Conservation (phyloP, 2,329 filamentous ascomycete species). For the Aspergillus fischeri region DNA sequence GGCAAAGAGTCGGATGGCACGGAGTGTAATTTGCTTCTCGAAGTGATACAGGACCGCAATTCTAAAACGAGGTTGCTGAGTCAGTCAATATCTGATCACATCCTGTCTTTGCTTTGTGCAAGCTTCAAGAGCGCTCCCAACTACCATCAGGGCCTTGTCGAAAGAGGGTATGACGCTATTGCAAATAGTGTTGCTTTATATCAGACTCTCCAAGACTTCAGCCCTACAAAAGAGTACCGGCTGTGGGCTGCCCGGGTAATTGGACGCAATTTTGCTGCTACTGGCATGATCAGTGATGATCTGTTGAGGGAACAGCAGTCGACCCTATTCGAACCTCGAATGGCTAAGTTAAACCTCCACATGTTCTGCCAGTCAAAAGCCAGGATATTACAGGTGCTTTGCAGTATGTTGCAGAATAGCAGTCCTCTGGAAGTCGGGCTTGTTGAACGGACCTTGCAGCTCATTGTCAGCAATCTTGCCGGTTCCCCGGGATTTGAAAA, state of each 20-base stretch:
- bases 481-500: slow-evolving; percentile 27
- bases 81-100: slow-evolving; percentile 55
- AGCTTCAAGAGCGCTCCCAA: slow-evolving; percentile 64
- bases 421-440: slow-evolving; percentile 46
- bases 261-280: slow-evolving; percentile 76
- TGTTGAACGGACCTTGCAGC: slow-evolving; percentile 43
- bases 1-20: slow-evolving; percentile 67
- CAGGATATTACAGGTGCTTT: slow-evolving; percentile 59
- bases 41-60: slow-evolving; percentile 70
- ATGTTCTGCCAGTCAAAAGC: slow-evolving; percentile 51
- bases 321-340: slow-evolving; percentile 17
- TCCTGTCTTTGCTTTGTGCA: slow-evolving; percentile 57
- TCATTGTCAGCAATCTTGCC: slow-evolving; percentile 36
- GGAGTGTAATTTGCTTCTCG: slow-evolving; percentile 72
- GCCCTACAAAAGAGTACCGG: slow-evolving; percentile 65
- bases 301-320: slow-evolving; percentile 42
- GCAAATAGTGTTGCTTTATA: slow-evolving; percentile 65
- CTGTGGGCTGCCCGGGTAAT: slow-evolving; percentile 83
- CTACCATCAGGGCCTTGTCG: slow-evolving; percentile 63
- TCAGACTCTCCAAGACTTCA: slow-evolving; percentile 66
- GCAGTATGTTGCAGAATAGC: slow-evolving; percentile 57
- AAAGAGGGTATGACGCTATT: slow-evolving; percentile 61
- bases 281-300: slow-evolving; percentile 56
- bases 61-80: slow-evolving; percentile 63
- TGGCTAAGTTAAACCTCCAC: slow-evolving; percentile 6